Conservation (phyloP, 148 eudicot genomes). For the Silene latifolia region DNA sequence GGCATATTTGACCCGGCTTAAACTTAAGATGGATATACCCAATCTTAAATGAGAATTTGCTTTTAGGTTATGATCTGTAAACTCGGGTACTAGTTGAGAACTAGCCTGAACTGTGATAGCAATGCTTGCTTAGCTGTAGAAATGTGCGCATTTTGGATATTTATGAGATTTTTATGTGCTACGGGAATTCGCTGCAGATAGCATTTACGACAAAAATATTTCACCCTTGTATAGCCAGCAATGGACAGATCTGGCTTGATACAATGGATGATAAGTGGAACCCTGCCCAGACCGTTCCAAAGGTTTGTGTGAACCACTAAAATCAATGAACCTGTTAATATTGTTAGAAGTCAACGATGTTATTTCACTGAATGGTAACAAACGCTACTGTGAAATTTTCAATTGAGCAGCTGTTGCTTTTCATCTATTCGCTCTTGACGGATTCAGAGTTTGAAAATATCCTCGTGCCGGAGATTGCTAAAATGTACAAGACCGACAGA, state of each 20-base stretch:
- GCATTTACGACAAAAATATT: conserved; percentile 42
- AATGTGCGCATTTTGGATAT: neutral
- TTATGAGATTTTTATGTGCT: neutral
- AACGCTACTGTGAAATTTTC: neutral
- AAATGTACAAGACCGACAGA: conserved; percentile 84
- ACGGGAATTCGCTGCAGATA: conserved; percentile 36
- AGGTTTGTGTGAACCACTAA: conserved; percentile 32
- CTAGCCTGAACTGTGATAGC: neutral
- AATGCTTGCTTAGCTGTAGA: neutral
- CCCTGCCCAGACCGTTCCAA: conserved; percentile 35
- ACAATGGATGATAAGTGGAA: conserved; percentile 37
- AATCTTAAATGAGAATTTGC: too few species aligned
- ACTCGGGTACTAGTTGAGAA: too few species aligned
- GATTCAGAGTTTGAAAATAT: conserved; percentile 83
- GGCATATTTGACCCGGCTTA: too few species aligned
- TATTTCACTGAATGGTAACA: too few species aligned
- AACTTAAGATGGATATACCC: too few species aligned
- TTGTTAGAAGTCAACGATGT: too few species aligned
- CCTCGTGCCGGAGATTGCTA: conserved; percentile 77
- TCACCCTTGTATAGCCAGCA: conserved; percentile 37
- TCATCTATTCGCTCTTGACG: conserved; percentile 74
- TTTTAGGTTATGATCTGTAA: too few species aligned
- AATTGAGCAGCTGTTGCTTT: conserved; percentile 61
- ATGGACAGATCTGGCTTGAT: conserved; percentile 41
- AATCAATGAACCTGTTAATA: too few species aligned